Evolutionary conservation across 73 alveolate genomes (phyloP).

Genomic region (Paramecium octaurelia): DNA sequence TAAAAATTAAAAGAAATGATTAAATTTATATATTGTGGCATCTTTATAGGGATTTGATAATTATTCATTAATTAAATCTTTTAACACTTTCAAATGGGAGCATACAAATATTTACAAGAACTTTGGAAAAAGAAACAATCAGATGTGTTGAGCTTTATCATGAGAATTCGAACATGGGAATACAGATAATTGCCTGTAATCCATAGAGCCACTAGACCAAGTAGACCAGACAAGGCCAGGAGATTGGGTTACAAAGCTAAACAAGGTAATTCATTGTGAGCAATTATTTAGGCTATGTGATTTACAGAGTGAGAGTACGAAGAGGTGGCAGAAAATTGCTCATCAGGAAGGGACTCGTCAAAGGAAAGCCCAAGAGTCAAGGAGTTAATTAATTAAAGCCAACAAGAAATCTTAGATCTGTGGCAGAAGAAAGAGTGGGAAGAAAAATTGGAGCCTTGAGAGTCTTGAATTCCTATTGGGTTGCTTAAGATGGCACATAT

Average conservation of each 20-base stretch:
- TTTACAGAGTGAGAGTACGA: slow-evolving; percentile 98
- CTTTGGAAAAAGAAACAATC: slow-evolving; percentile 99
- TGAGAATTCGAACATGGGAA: slow-evolving; percentile 98
- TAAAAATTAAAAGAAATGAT: neutral
- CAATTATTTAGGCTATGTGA: slow-evolving; percentile 88
- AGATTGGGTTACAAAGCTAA: slow-evolving; percentile 98
- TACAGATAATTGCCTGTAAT: slow-evolving; percentile 97
- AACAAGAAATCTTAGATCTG: slow-evolving; percentile 92
- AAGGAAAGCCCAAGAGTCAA: slow-evolving; percentile 99
- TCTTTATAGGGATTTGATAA: neutral
- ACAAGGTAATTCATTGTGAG: slow-evolving; percentile 15
- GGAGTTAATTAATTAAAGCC: slow-evolving; percentile 96
- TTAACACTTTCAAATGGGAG: slow-evolving; percentile 78
- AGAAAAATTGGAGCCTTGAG: slow-evolving; percentile 89
- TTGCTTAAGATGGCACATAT: slow-evolving; percentile 98
- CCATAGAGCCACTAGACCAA: slow-evolving; percentile 95
- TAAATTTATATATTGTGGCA: neutral
- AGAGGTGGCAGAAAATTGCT: slow-evolving; percentile 98
- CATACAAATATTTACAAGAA: slow-evolving; percentile 98
- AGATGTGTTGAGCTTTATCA: slow-evolving; percentile 96
- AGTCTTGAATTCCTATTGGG: slow-evolving; percentile 99
- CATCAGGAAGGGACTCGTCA: slow-evolving; percentile 91
- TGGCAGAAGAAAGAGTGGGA: slow-evolving; percentile 99
- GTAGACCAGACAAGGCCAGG: slow-evolving; percentile 99
- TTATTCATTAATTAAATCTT: slow-evolving; percentile 13